Base-by-base conservation (phyloP, 108 stramenopile species). In the Schizochytrium sp. region DNA sequence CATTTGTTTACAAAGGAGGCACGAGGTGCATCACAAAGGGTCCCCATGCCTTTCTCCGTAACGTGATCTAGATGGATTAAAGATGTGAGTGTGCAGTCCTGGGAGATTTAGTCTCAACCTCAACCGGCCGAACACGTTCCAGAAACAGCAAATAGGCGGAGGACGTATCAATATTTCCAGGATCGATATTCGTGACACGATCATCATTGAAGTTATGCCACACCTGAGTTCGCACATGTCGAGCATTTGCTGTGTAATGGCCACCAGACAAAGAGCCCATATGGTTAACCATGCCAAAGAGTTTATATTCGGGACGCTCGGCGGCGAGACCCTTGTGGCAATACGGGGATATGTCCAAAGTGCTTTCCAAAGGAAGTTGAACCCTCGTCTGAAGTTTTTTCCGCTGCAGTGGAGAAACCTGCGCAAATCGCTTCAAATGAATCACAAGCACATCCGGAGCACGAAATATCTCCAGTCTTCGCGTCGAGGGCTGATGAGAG, bases 181-280 rank as follows among this genome's bases (percentile, higher is more conserved):
- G 56, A 4, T 72, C 89, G 10, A 46, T 49, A 19, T 73, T 44
- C 5, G 56, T 72, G 46, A 89, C 89, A 41, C 57, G 40, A 15
- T 72, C 53, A 41, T 91, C 90, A 38, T 91, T 91, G 72, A 72
- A 91, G 55, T 53, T 73, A 19, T 60, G 88, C 91, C 89, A 91
- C 44, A 38, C 44, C 4, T 87, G 72, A 4, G 17, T 59, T 38
- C 50, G 47, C 13, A 10, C 28, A 7, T 88, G 89, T 5, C 87
- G 61, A 0, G 49, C 46, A 44, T 90, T 50, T 4, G 89, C 89
- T 1, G 88, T 90, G 87, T 91, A 91, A 61, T 91, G 91, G 5
- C 91, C 91, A 2, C 91, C 91, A 0, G 17, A 19, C 4, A 90
- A 28, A 3, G 56, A 47, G 4, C 91, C 91, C 61, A 72, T 88